These are phyloP conservation scores for Mallotus nudiflorus DNA, from an alignment of 345 rosid genomes.

Conservation along the genomic window DNA sequence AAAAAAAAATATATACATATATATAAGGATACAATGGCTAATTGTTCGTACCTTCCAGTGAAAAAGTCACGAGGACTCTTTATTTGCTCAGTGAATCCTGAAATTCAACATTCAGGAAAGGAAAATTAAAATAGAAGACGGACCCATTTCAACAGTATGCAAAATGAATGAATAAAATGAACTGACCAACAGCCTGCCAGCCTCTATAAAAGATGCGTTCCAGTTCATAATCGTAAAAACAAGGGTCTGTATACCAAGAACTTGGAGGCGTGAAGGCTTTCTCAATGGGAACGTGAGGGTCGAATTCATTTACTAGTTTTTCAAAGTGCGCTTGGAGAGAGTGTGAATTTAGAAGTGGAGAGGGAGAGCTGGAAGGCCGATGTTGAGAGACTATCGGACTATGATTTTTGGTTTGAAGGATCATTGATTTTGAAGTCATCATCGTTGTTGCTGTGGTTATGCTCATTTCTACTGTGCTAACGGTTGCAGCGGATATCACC, in stretches of 20 bases:
- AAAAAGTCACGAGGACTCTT: constrained; percentile 63
- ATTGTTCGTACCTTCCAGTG: constrained; percentile 66
- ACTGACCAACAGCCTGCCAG: constrained; percentile 86
- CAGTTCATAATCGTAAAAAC: constrained; percentile 57
- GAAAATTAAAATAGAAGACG: background rate
- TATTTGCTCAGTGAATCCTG: constrained; percentile 74
- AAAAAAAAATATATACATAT: background rate
- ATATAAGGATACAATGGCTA: background rate
- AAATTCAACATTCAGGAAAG: constrained; percentile 8
- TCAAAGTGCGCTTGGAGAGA: background rate
- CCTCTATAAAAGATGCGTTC: constrained; percentile 70
- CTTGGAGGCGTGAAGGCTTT: constrained; percentile 76
- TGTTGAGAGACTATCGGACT: background rate
- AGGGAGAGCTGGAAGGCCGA: background rate
- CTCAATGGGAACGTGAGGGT: constrained; percentile 64
- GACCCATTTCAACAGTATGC: background rate
- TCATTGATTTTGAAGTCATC: background rate
- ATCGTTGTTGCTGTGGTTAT: background rate
- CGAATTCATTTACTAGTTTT: constrained; percentile 47
- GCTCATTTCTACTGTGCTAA: background rate
- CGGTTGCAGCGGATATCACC: too few relatives aligned
- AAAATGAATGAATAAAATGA: background rate
- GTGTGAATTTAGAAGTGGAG: background rate
- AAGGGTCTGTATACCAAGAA: constrained; percentile 79
- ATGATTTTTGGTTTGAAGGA: background rate